A percentile compares a stretch with the other conserved stretches of the same genome.
phyloP scores from a whole-genome alignment of 768 basidiomycete genomes.

The Xerocomus brunneocitrinus region DNA sequence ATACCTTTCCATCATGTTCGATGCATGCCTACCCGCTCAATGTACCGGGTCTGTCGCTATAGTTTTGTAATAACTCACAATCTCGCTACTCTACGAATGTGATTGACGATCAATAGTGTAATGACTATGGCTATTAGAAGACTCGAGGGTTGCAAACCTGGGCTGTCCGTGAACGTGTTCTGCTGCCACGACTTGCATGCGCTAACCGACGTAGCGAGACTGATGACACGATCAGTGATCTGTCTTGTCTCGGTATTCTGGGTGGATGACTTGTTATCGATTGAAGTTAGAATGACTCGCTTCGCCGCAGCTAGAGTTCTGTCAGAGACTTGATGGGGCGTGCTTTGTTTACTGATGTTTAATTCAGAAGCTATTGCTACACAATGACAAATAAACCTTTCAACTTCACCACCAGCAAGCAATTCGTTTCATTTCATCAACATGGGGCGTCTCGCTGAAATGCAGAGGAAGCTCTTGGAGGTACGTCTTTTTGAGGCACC shows the following conservation, averaged over 20 bases:
- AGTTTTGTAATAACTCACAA: slow-evolving; percentile 12
- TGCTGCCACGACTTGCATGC: background rate
- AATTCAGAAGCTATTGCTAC: slow-evolving; percentile 23
- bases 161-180: too few species aligned
- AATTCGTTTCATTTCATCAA: slow-evolving; percentile 20
- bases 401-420: slow-evolving; percentile 7
- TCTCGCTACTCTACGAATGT: slow-evolving; percentile 9
- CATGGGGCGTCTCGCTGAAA: slow-evolving; percentile 95
- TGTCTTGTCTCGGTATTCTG: slow-evolving; percentile 9
- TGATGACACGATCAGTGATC: slow-evolving; percentile 1
- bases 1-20: slow-evolving; percentile 18
- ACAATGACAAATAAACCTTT: slow-evolving; percentile 27
- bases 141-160: slow-evolving; percentile 1
- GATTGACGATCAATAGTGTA: slow-evolving; percentile 16
- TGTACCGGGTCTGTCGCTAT: slow-evolving; percentile 11
- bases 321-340: background rate
- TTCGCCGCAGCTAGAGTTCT: background rate
- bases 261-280: slow-evolving; percentile 11
- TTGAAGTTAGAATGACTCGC: background rate
- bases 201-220: background rate
- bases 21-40: slow-evolving; percentile 22
- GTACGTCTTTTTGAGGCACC: slow-evolving; percentile 38
- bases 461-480: slow-evolving; percentile 90
- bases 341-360: slow-evolving; percentile 25
- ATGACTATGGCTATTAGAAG: slow-evolving; percentile 3